phyloP scores from a whole-genome alignment of 306 rosid genomes.

The Hylodesmum podocarpum region DNA sequence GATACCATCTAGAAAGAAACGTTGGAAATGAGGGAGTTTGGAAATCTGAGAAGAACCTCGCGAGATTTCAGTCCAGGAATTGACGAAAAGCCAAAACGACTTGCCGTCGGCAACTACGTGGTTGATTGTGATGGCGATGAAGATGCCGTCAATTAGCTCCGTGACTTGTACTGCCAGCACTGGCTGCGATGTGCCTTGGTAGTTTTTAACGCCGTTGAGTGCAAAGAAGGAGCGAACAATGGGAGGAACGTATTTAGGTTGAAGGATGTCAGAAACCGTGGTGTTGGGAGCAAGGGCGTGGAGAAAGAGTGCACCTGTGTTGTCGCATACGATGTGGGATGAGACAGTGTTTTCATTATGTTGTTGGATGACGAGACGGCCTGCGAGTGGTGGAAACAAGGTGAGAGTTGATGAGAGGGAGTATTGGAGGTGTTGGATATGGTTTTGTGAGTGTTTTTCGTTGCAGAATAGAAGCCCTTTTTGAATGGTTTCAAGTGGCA shows the following conservation, averaged over 20 bases:
- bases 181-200: constrained; percentile 27
- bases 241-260: constrained; percentile 20
- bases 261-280: constrained; percentile 24
- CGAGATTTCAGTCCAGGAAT: constrained; percentile 47
- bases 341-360: neutral
- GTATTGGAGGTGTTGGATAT: constrained; percentile 15
- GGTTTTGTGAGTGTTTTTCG: neutral
- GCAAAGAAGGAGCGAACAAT: constrained; percentile 42
- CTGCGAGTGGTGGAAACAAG: constrained; percentile 37
- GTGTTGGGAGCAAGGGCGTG: constrained; percentile 26
- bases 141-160: constrained; percentile 45
- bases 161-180: constrained; percentile 51
- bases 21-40: neutral
- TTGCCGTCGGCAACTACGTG: constrained; percentile 33
- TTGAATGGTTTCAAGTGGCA: neutral
- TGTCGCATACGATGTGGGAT: constrained; percentile 29
- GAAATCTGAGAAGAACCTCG: neutral
- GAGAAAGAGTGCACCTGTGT: constrained; percentile 30
- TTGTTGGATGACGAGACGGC: constrained; percentile 3
- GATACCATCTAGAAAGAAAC: neutral
- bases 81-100: constrained; percentile 46
- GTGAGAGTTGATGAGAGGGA: constrained; percentile 34
- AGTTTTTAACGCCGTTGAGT: constrained; percentile 20
- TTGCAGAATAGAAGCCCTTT: constrained; percentile 35
- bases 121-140: constrained; percentile 34